Evolutionary conservation across 495 filamentous ascomycete genomes (phyloP), one percentile per base, ranked within the genome.

Genomic region (Penicillium antarcticum): DNA sequence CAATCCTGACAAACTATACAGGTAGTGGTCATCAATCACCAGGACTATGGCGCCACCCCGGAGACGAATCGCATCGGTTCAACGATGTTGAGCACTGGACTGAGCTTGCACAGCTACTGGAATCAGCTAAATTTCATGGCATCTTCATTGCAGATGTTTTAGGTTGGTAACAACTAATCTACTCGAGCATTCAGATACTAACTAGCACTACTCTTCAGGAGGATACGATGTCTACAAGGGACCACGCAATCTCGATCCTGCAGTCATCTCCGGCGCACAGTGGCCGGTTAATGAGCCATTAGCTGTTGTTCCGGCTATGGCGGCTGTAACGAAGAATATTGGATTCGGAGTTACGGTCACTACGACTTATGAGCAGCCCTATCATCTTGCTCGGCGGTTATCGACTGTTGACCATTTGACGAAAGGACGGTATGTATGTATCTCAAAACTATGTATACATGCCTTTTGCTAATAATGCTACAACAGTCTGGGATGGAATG

Each of bases 271-370:
- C 2, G 85, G 81, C 8, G 80, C 84, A 0, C 84, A 88, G 63
- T 87, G 83, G 81, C 85, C 85, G 0, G 82, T 86, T 3, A 84
- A 83, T 29, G 74, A 77, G 55, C 74, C 72, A 1, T 46, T 77
- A 32, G 63, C 72, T 3, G 67, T 75, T 6, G 63, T 77, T 0
- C 69, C 72, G 6, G 71, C 72, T 2, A 77, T 77, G 74, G 72
- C 74, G 1, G 72, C 74, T 4, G 72, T 53, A 1, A 88, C 87
- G 4, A 65, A 89, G 50, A 77, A 76, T 42, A 78, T 95, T 32
- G 86, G 86, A 1, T 75, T 84, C 33, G 79, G 88, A 11, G 83
- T 90, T 4, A 88, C 91, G 19, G 69, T 84, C n/a, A 78, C 81
- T 4, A 87, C 74, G 5, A 87, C 83, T 14, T 88, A 87, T 53